Evolutionary conservation across 2,329 filamentous ascomycete species (phyloP), one percentile per base, ranked within the genome.

Genomic region (Gnomoniopsis smithogilvyi): DNA sequence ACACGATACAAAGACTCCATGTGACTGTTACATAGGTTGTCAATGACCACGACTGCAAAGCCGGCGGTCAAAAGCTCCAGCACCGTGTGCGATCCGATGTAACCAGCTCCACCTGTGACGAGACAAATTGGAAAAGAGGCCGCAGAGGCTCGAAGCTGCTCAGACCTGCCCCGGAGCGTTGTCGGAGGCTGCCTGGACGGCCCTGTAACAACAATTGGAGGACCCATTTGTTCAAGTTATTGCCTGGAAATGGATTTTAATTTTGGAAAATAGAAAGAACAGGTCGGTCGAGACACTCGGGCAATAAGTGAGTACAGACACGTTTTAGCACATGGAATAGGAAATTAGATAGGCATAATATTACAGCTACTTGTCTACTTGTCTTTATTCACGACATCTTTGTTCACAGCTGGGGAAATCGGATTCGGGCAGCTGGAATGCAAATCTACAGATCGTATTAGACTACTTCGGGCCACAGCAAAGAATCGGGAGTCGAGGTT

Each of bases 51-150:
- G 30, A 61, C 59, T 11, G 59, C 59, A n/a, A 61, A 61, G 33
- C 59, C 59, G 17, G 59, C 59, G 21, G 59, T 61, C n/a, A 61
- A 56, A 8, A 61, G 55, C 55, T 61, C 59, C 8, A 61, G 55
- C 10, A 58, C 55, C 10, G 59, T 61, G 45, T 61, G 59, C 3
- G 59, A 61, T 6, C 59, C 59, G 11, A 61, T 61, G 41, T 61
- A 61, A 15, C 59, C 59, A 14, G 59, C 55, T 3, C 59, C 59
- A 3, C 59, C 59, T 11, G 59, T 61, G 4, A 61, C 59, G 4
- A 61, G 51, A 24, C 59, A 61, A 11, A 61, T 61, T 3, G 59
- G 59, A n/a, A 41, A 61, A 14, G 15, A 19, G 10, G 59, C 45
- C 6, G 47, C 55, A n/a, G 21, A 33, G 4, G 45, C 22, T 36